phyloP scores from a whole-genome alignment of 208 protist genomes.

The Wallacemonas collosoma region DNA sequence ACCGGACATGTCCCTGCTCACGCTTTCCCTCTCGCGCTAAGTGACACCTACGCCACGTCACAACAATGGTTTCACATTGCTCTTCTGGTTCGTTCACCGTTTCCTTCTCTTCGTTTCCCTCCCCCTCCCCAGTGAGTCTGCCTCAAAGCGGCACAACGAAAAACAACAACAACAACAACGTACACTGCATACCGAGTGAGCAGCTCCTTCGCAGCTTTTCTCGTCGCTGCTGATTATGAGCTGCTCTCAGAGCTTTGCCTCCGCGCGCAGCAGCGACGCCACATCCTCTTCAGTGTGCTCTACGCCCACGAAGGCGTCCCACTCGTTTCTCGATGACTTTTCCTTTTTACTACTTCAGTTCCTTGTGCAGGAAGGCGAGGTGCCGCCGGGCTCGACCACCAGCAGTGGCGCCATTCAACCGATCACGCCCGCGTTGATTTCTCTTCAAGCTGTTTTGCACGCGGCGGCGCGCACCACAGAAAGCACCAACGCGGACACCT shows the following conservation, averaged over 20 bases:
- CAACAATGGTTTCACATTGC: no score
- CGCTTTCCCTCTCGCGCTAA: no score
- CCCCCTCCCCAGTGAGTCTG: no score
- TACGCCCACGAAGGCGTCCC: neutral
- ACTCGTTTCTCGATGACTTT: conserved; percentile 20
- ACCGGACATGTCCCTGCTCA: no score
- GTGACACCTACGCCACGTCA: no score
- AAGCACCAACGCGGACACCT: neutral
- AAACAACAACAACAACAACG: no score
- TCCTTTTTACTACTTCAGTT: conserved; percentile 23
- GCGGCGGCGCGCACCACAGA: neutral
- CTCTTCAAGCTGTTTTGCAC: conserved; percentile 13
- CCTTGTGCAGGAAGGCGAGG: conserved; percentile 15
- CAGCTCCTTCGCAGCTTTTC: no score
- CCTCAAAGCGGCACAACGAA: no score
- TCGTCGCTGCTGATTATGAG: neutral
- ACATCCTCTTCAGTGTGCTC: neutral
- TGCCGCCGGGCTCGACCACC: no score
- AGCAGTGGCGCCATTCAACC: neutral
- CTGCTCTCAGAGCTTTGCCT: conserved; percentile 13
- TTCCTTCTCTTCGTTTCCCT: no score
- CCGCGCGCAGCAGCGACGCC: neutral
- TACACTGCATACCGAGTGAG: no score
- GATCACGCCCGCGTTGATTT: neutral
- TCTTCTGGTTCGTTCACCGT: no score